phyloP scores from a whole-genome alignment of 805 yeast genomes.

The Ogataea pignaliae region DNA sequence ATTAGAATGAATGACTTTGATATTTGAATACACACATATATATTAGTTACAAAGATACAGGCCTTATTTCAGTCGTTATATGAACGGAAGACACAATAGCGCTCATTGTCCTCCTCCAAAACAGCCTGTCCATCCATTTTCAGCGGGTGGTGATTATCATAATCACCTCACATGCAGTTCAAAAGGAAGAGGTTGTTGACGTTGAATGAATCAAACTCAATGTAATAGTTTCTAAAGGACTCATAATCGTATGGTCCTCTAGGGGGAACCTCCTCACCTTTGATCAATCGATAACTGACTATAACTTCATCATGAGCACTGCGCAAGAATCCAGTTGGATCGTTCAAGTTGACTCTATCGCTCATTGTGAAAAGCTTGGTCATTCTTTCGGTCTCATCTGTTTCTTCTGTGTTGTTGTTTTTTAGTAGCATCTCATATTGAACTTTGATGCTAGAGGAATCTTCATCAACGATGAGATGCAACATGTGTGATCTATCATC shows the following conservation, averaged over 20 bases:
- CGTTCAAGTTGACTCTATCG: conserved; percentile 1
- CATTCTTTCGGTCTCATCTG: background rate
- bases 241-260: conserved; percentile 26
- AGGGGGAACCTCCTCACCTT: conserved; percentile 23
- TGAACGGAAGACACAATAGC: too few relatives aligned
- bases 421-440: conserved; percentile 18
- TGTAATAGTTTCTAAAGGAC: conserved; percentile 16
- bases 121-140: too few relatives aligned
- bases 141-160: too few relatives aligned
- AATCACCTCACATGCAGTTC: conserved; percentile 4
- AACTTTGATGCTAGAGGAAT: conserved; percentile 18
- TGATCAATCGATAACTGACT: conserved; percentile 14
- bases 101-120: too few relatives aligned
- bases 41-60: too few relatives aligned
- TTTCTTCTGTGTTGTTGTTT: background rate
- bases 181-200: conserved; percentile 22
- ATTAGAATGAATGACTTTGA: background rate
- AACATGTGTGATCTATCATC: conserved; percentile 3
- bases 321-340: conserved; percentile 4
- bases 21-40: too few relatives aligned
- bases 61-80: too few relatives aligned
- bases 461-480: conserved; percentile 23
- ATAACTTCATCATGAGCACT: conserved; percentile 4
- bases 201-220: conserved; percentile 17
- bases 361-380: conserved; percentile 4